These are phyloP conservation scores for Tylopilus cervinicoccineus DNA, from an alignment of 768 basidiomycete genomes.

Conservation along the genomic window DNA sequence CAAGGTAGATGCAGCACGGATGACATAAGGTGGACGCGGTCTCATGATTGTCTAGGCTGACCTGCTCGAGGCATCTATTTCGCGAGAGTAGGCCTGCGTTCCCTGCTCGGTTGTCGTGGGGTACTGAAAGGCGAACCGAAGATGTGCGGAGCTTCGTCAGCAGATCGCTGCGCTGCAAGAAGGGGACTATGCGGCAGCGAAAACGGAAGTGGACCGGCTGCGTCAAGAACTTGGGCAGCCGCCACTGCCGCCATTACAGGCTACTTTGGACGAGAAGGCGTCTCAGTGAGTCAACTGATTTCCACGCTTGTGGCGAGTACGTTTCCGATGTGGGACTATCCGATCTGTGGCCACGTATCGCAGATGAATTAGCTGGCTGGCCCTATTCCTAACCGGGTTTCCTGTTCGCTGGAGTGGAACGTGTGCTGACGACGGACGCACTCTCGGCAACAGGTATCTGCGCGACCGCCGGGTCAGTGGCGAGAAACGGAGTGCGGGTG, in stretches of 20 bases:
- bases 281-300: conserved; percentile 41
- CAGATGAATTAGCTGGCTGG: neutral
- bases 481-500: conserved; percentile 29
- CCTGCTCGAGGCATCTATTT: conserved; percentile 60
- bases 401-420: conserved; percentile 2
- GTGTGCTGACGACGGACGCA: conserved; percentile 11
- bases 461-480: conserved; percentile 59
- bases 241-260: conserved; percentile 68
- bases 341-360: conserved; percentile 1
- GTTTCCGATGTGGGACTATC: neutral
- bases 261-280: conserved; percentile 67
- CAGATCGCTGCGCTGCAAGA: conserved; percentile 69
- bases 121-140: conserved; percentile 26
- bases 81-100: conserved; percentile 54
- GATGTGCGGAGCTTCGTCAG: conserved; percentile 60
- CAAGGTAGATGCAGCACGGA: conserved; percentile 39
- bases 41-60: conserved; percentile 46
- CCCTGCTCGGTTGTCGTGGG: neutral
- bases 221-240: conserved; percentile 74
- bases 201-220: conserved; percentile 71
- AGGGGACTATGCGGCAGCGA: conserved; percentile 71
- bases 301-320: conserved; percentile 9
- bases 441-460: conserved; percentile 45
- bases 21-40: conserved; percentile 2
- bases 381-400: conserved; percentile 3